Evolutionary conservation across 2,329 filamentous ascomycete species (phyloP).

Genomic region (Neonectria hederae): DNA sequence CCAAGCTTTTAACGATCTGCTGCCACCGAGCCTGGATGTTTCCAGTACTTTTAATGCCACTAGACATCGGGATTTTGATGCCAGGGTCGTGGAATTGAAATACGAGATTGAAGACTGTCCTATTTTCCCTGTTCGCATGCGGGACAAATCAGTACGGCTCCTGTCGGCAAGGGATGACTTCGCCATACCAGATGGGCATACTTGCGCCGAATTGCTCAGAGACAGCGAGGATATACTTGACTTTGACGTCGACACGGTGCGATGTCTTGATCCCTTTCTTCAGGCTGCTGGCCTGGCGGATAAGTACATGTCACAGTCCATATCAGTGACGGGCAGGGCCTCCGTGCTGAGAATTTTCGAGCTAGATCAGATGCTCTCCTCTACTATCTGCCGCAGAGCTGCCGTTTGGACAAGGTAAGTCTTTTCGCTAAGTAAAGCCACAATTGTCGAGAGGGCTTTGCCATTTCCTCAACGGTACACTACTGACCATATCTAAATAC

Average conservation of each 20-base stretch:
- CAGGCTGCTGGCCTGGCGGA: background rate
- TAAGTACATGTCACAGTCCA: background rate
- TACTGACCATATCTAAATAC: background rate
- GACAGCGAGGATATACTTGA: background rate
- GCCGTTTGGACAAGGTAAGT: background rate
- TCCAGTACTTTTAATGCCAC: background rate
- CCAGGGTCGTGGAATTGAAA: background rate
- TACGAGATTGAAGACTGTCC: background rate
- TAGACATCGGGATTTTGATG: background rate
- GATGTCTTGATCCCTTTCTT: background rate
- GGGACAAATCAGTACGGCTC: background rate
- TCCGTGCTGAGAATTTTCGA: background rate
- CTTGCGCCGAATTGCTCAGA: background rate
- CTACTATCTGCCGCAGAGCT: background rate
- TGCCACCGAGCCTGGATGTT: background rate
- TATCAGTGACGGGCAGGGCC: background rate
- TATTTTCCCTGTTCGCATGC: background rate
- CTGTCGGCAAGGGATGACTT: background rate
- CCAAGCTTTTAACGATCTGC: background rate
- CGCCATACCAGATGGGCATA: background rate
- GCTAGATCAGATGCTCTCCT: background rate
- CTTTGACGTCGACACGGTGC: background rate
- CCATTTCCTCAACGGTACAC: background rate
- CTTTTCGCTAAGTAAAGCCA: background rate
- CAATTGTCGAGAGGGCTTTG: background rate